Evolutionary conservation across 768 basidiomycete species (phyloP).

Genomic region (Hemileccinum rubropunctum): DNA sequence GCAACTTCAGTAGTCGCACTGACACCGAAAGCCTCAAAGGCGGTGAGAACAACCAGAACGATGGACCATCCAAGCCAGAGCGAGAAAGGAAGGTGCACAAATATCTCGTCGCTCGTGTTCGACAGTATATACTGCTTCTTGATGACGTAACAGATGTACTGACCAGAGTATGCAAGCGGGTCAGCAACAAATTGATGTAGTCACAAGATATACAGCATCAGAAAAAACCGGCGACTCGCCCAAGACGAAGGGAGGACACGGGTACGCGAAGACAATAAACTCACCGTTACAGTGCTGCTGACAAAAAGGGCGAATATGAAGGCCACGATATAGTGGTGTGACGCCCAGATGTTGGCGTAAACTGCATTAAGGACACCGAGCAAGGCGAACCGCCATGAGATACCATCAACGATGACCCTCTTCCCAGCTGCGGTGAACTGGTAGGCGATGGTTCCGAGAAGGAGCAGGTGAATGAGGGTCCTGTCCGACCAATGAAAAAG

Average conservation of each 20-base stretch:
- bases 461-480: slow-evolving; percentile 86
- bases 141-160: slow-evolving; percentile 93
- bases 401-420: slow-evolving; percentile 75
- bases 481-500: slow-evolving; percentile 35
- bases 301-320: slow-evolving; percentile 89
- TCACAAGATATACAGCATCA: not conserved
- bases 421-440: slow-evolving; percentile 83
- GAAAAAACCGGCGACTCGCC: not conserved
- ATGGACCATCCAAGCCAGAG: slow-evolving; percentile 94
- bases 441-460: slow-evolving; percentile 89
- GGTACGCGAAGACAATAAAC: slow-evolving; percentile 7
- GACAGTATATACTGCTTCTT: slow-evolving; percentile 79
- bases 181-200: slow-evolving; percentile 14
- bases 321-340: slow-evolving; percentile 71
- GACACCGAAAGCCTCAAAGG: slow-evolving; percentile 87
- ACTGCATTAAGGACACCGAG: slow-evolving; percentile 84
- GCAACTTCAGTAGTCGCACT: slow-evolving; percentile 61
- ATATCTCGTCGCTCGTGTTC: slow-evolving; percentile 72
- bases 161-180: slow-evolving; percentile 1
- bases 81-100: slow-evolving; percentile 94
- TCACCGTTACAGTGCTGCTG: slow-evolving; percentile 60
- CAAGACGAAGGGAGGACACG: slow-evolving; percentile 17
- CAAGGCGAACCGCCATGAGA: slow-evolving; percentile 90
- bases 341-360: slow-evolving; percentile 87
- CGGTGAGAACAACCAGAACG: slow-evolving; percentile 76